Base-by-base conservation (phyloP, 371 early-diverging fungal genomes). In the Rhizopus arrhizus region DNA sequence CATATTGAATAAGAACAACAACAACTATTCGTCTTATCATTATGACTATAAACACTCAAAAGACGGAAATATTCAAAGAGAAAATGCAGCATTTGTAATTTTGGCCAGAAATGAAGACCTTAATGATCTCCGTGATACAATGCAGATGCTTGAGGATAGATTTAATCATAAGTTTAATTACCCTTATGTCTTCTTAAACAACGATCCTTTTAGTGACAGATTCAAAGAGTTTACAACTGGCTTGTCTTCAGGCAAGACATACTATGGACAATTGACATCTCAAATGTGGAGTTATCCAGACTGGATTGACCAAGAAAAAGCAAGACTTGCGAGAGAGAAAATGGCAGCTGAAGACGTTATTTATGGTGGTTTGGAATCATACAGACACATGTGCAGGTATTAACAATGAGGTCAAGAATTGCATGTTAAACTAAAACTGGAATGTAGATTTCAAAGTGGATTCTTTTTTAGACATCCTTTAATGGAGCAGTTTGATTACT, bases 381-480 rank as follows among this genome's bases (percentile, higher is more conserved):
- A 98, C 73, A 87, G 96, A 51, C 93, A 97, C 66, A 97, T 98
- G 98, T 98, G 98, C 77, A 80, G 94, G 82, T 85, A 22, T 6
- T 5, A 6, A 34, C 5, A 9, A 49, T 22, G 12, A 13, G 0
- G 11, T 29, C n/a, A 5, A 53, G 13, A 28, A 45, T 28, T 31
- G 10, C 35, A 13, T 38, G 6, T 28, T 2, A 29, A 28, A 3
- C 16, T 2, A 35, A 63, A 63, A 42, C 22, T 22, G 22, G 22
- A 22, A 22, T 22, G 22, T 64, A 62, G 69, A 59, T 74, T 68
- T 42, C 79, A 78, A 42, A 85, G 81, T 56, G 96, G 97, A 0
- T 89, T 84, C 50, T 91, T 95, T 62, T 91, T 83, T 62, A 58
- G 69, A 51, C 92, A 94, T 65, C 87, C 89, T 41, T 62, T 88